Evolutionary conservation across 805 yeast species (phyloP).

Genomic region (Candida gorgasii): DNA sequence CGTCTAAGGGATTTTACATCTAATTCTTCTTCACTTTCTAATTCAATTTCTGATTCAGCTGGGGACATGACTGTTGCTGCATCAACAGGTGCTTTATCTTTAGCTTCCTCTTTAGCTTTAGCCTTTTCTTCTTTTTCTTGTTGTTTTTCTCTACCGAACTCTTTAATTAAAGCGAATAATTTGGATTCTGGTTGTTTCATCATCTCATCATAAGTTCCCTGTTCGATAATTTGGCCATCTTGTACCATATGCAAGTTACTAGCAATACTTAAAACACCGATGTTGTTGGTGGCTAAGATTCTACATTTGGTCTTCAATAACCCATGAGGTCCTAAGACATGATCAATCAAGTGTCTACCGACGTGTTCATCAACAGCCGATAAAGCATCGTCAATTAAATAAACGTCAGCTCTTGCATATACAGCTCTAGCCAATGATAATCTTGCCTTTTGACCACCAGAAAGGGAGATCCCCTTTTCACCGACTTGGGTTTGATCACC

Average conservation of each 20-base stretch:
- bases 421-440: constrained; percentile 94
- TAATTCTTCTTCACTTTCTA: constrained; percentile 32
- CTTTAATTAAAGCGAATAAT: constrained; percentile 55
- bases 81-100: constrained; percentile 14
- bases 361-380: constrained; percentile 99
- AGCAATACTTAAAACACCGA: constrained; percentile 78
- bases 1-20: constrained; percentile 50
- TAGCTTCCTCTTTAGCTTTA: constrained; percentile 17
- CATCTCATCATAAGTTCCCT: constrained; percentile 60
- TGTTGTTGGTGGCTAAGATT: constrained; percentile 82
- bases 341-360: constrained; percentile 77
- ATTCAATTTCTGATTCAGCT: constrained; percentile 22
- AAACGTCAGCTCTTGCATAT: constrained; percentile 89
- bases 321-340: constrained; percentile 82
- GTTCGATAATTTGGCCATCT: constrained; percentile 68
- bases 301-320: constrained; percentile 71
- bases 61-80: too few species aligned
- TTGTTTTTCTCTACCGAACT: constrained; percentile 51
- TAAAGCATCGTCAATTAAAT: constrained; percentile 86
- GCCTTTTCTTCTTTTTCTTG: constrained; percentile 15
- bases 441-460: constrained; percentile 98
- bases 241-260: constrained; percentile 66
- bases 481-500: constrained; percentile 95
- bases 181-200: constrained; percentile 47
- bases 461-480: constrained; percentile 92